These are phyloP conservation scores for Citrus unshiu DNA, from an alignment of 345 rosid genomes.

Conservation along the genomic window DNA sequence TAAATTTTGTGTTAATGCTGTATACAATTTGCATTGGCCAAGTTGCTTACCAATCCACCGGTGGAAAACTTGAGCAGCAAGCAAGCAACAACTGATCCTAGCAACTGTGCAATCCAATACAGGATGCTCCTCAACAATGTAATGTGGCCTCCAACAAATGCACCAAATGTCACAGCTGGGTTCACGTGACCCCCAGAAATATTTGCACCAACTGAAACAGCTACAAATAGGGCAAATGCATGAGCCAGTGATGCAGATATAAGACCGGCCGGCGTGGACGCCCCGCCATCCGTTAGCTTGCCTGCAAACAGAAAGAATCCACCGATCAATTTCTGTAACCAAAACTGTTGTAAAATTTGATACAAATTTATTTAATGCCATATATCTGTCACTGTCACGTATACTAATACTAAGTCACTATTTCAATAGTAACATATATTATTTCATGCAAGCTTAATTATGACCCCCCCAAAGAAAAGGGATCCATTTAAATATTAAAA, in stretches of 20 bases:
- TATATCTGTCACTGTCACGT: no score
- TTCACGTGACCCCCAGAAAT: conserved; percentile 91
- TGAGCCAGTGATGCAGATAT: conserved; percentile 71
- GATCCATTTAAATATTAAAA: not conserved
- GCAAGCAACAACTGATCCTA: conserved; percentile 81
- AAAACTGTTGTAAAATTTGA: not conserved
- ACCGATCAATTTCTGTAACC: not conserved
- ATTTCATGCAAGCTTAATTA: no score
- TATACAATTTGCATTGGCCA: not conserved
- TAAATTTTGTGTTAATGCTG: not conserved
- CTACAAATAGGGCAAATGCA: conserved; percentile 71
- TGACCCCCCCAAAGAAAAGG: no score
- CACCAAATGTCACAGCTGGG: conserved; percentile 87
- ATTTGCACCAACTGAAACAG: conserved; percentile 69
- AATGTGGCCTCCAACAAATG: conserved; percentile 73
- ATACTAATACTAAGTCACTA: no score
- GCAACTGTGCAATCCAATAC: conserved; percentile 82
- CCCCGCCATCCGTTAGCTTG: conserved; percentile 46
- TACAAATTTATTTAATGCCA: no score
- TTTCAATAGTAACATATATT: no score
- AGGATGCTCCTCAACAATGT: conserved; percentile 57
- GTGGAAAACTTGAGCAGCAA: conserved; percentile 69
- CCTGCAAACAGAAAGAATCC: conserved; percentile 6
- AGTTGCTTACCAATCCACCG: conserved; percentile 51
- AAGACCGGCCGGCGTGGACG: conserved; percentile 62